phyloP scores from a whole-genome alignment of 441 rosid genomes.

The Capsella rubella region DNA sequence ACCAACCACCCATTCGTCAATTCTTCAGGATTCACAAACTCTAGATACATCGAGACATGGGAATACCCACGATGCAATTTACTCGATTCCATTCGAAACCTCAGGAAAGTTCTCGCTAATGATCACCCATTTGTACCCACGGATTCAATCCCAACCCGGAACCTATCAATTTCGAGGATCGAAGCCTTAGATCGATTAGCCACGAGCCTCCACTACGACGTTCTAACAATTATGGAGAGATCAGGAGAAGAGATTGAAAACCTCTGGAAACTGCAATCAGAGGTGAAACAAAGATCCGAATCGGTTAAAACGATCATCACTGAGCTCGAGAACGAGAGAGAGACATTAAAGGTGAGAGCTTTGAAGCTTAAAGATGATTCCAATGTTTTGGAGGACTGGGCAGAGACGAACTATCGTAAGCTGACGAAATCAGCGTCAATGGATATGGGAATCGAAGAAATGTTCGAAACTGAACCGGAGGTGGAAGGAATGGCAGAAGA shows the following conservation, averaged over 20 bases:
- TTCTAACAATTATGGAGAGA: slow-evolving; percentile 25
- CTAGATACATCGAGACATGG: slow-evolving; percentile 61
- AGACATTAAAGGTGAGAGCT: slow-evolving; percentile 40
- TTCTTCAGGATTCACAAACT: slow-evolving; percentile 48
- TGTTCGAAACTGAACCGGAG: slow-evolving; percentile 46
- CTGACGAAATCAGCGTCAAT: slow-evolving; percentile 34
- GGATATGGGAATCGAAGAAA: slow-evolving; percentile 30
- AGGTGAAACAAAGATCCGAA: slow-evolving; percentile 42
- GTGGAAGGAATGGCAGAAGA: slow-evolving; percentile 50
- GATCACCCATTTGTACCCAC: slow-evolving; percentile 55
- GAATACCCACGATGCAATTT: slow-evolving; percentile 53
- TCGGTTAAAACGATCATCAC: slow-evolving; percentile 19
- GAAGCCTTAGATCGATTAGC: slow-evolving; percentile 67
- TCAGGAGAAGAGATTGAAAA: slow-evolving; percentile 51
- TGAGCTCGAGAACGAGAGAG: slow-evolving; percentile 50
- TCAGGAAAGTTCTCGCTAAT: slow-evolving; percentile 49
- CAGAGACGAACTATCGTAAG: slow-evolving; percentile 30
- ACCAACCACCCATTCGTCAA: slow-evolving; percentile 61
- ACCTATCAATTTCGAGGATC: slow-evolving; percentile 47
- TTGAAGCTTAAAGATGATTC: slow-evolving; percentile 31
- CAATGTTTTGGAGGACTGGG: slow-evolving; percentile 50
- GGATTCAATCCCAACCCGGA: slow-evolving; percentile 36
- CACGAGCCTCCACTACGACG: slow-evolving; percentile 61
- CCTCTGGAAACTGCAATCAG: slow-evolving; percentile 46
- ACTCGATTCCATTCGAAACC: slow-evolving; percentile 51